Evolutionary conservation across 1,284 basidiomycete genomes (phyloP), one percentile per base, ranked within the genome.

Genomic region (Peniophora sp.): DNA sequence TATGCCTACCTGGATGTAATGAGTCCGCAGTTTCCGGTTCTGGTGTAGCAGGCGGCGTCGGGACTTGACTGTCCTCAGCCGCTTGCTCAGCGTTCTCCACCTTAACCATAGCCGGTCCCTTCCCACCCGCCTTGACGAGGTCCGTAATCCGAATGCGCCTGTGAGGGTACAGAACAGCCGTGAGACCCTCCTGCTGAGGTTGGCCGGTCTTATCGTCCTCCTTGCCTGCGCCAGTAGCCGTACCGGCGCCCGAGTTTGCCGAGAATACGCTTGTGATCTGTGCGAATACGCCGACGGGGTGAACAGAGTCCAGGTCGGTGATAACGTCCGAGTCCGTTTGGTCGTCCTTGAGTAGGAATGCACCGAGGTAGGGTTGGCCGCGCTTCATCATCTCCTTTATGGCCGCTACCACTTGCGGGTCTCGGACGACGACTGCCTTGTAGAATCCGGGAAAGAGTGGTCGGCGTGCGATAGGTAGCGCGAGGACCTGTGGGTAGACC

Each of bases 371-470:
- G 0, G 95, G 95, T 68, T 98, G 96, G 2, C 96, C 95, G 49
- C 93, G 90, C 62, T 89, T 86, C 80, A 97, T 91, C 77, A 96
- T 91, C 63, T 98, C 94, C 70, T 95, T 92, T 64, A 99, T 92
- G 3, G 94, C 94, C 17, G 89, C 84, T 54, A 98, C 95, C 35
- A 99, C 96, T 0, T 85, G 77, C 1, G 92, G 92, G 58, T 97
- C 89, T 27, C 87, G 83, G 53, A 97, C 79, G 53, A 96, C 92
- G 50, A 97, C 94, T 12, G 93, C 92, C 66, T 97, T 97, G 81
- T 99, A 97, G 68, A 97, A 97, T 45, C 94, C 95, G 11, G 96
- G 96, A 70, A 98, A 98, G 48, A 98, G 83, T 0, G 96, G 96
- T 35, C 96, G 81, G 50, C 95, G 88, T 32, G 94, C 94, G 59